A percentile compares a stretch with the other conserved stretches of the same genome.
These are phyloP conservation scores for Monilinia fructigena DNA, from an alignment of 2,329 filamentous ascomycete species.

Conservation along the genomic window DNA sequence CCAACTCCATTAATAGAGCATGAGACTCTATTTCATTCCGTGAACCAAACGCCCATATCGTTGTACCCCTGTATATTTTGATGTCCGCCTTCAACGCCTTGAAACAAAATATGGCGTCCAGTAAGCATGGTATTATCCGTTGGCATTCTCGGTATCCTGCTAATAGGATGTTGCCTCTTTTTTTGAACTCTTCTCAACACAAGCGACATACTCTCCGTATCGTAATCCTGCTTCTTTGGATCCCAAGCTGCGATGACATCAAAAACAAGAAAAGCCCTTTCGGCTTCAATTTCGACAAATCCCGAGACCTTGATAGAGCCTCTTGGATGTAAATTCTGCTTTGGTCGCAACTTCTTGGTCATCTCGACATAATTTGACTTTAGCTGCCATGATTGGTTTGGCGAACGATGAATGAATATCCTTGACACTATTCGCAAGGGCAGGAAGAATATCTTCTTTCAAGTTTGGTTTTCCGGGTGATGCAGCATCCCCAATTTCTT, in stretches of 20 bases:
- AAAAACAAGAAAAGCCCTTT: slow-evolving; percentile 49
- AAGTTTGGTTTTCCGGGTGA: slow-evolving; percentile 14
- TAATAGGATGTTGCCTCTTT: slow-evolving; percentile 42
- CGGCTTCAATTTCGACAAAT: slow-evolving; percentile 52
- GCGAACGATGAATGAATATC: slow-evolving; percentile 32
- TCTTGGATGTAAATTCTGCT: slow-evolving; percentile 46
- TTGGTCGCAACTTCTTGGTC: slow-evolving; percentile 48
- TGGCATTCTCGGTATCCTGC: slow-evolving; percentile 2
- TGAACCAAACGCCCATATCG: slow-evolving; percentile 9
- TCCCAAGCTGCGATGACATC: slow-evolving; percentile 56
- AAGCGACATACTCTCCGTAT: slow-evolving; percentile 41
- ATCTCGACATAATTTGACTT: slow-evolving; percentile 29
- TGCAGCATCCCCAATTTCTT: slow-evolving; percentile 24
- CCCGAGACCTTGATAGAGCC: slow-evolving; percentile 56
- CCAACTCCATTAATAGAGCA: slow-evolving; percentile 9
- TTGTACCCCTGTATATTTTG: not conserved
- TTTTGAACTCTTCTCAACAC: slow-evolving; percentile 47
- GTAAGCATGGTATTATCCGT: not conserved
- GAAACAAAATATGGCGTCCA: not conserved
- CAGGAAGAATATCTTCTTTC: not conserved
- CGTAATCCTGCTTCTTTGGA: slow-evolving; percentile 49
- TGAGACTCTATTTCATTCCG: not conserved
- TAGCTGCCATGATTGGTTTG: slow-evolving; percentile 36
- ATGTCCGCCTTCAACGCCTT: slow-evolving; percentile 6
- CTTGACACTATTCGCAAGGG: not conserved